phyloP scores from a whole-genome alignment of 2,329 filamentous ascomycete species.

The Ustilaginoidea virens region DNA sequence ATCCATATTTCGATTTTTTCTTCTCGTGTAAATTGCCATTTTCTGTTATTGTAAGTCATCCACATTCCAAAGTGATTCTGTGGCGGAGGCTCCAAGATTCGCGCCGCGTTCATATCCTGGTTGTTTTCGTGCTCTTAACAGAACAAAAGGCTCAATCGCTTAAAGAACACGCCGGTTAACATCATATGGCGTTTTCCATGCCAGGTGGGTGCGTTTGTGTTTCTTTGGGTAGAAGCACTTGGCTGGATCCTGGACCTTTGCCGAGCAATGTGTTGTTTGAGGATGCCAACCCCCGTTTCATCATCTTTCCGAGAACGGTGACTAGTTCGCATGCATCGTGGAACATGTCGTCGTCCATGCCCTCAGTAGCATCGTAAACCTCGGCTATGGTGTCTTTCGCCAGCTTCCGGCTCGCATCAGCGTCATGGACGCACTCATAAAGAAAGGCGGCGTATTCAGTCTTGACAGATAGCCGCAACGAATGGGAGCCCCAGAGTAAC shows the following conservation, averaged over 20 bases:
- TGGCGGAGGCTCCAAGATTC: too few species aligned
- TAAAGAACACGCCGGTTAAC: background rate
- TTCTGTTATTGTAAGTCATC: too few species aligned
- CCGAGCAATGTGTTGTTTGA: slow-evolving; percentile 18
- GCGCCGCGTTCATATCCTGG: too few species aligned
- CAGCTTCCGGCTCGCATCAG: slow-evolving; percentile 56
- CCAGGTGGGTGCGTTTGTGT: slow-evolving; percentile 16
- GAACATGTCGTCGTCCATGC: slow-evolving; percentile 92
- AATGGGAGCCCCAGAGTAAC: slow-evolving; percentile 75
- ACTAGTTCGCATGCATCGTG: slow-evolving; percentile 82
- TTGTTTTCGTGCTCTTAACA: too few species aligned
- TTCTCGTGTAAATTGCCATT: too few species aligned
- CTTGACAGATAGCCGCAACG: slow-evolving; percentile 74
- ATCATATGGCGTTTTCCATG: slow-evolving; percentile 30
- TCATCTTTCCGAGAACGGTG: slow-evolving; percentile 73
- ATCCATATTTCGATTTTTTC: too few species aligned
- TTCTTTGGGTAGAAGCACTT: slow-evolving; percentile 9
- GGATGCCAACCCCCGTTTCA: slow-evolving; percentile 51
- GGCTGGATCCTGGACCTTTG: slow-evolving; percentile 17
- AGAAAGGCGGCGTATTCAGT: slow-evolving; percentile 87
- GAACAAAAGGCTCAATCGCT: too few species aligned
- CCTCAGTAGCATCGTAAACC: slow-evolving; percentile 80
- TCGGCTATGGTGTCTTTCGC: slow-evolving; percentile 76
- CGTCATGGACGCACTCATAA: slow-evolving; percentile 82
- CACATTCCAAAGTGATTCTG: too few species aligned